Percentiles rank a stretch among this genome's conserved stretches.
These are phyloP conservation scores for Neurospora sp. DNA, from an alignment of 495 filamentous ascomycete species.

Conservation along the genomic window DNA sequence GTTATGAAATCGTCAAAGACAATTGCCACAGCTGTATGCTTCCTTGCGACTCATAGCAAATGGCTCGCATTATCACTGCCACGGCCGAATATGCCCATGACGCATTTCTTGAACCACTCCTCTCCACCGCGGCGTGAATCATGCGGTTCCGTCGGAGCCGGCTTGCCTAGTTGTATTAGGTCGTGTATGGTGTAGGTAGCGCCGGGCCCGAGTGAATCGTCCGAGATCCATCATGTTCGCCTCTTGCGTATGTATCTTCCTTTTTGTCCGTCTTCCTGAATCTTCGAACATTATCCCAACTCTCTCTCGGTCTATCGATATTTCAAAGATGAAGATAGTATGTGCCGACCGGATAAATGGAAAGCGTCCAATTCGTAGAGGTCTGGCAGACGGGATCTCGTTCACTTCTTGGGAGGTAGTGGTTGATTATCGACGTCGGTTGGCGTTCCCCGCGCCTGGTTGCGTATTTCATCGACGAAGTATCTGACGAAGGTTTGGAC, in stretches of 20 bases:
- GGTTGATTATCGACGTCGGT: constrained; percentile 5
- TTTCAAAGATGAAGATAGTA: background rate
- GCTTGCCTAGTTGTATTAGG: background rate
- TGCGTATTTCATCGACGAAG: constrained; percentile 30
- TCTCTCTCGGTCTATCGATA: background rate
- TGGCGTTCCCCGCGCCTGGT: constrained; percentile 26
- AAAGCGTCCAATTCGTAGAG: background rate
- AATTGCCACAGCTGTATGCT: background rate
- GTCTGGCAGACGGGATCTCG: background rate
- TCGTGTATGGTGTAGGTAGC: background rate
- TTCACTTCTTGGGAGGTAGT: constrained; percentile 12
- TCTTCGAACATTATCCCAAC: background rate
- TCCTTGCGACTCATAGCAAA: background rate
- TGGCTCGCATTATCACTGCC: background rate
- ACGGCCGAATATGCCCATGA: background rate
- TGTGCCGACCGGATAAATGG: background rate
- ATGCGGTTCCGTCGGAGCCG: background rate
- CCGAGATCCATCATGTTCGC: background rate
- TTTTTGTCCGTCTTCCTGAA: background rate
- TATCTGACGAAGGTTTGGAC: constrained; percentile 19
- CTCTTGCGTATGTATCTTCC: background rate
- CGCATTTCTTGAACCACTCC: background rate
- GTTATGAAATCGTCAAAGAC: background rate
- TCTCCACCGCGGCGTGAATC: background rate
- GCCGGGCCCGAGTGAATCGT: background rate